Percentiles rank a stretch among this genome's conserved stretches.
These are phyloP conservation scores for Exophiala phaeomuriformis DNA, from an alignment of 2,329 filamentous ascomycete species.

Conservation along the genomic window DNA sequence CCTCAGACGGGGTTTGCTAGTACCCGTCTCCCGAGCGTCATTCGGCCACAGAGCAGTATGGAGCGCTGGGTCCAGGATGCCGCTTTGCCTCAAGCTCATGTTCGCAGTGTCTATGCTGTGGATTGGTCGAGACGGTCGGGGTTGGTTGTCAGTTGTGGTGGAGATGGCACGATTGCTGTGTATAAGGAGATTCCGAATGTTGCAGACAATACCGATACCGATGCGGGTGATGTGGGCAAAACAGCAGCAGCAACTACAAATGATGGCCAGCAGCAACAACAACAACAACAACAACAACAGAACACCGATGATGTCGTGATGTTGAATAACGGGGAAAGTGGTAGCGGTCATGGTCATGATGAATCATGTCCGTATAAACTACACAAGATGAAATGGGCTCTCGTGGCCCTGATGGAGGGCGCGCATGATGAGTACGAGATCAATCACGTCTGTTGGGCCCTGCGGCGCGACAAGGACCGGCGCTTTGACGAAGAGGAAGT, in stretches of 20 bases:
- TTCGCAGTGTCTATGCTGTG: conserved; percentile 74
- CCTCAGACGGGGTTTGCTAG: conserved; percentile 20
- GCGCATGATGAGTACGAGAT: conserved; percentile 90
- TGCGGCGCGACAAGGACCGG: conserved; percentile 61
- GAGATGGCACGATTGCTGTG: conserved; percentile 72
- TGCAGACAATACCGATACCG: background rate
- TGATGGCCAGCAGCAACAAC: conserved; percentile 2
- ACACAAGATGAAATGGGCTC: conserved; percentile 55
- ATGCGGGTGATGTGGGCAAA: background rate
- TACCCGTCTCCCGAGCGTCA: conserved; percentile 71
- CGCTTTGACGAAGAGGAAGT: conserved; percentile 65
- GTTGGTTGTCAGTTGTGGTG: conserved; percentile 76
- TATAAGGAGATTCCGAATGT: conserved; percentile 55
- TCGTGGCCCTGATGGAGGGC: conserved; percentile 61
- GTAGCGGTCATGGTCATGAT: conserved; percentile 16
- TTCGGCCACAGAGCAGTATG: conserved; percentile 62
- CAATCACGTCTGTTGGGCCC: conserved; percentile 86
- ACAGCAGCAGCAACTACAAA: background rate
- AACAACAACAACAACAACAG: background rate
- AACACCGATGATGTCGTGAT: conserved; percentile 23
- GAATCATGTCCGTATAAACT: conserved; percentile 14
- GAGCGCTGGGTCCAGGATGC: conserved; percentile 80
- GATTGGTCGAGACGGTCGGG: conserved; percentile 75
- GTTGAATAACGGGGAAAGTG: conserved; percentile 24
- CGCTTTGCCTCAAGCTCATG: conserved; percentile 66